These are phyloP conservation scores for Heritiera fomes DNA, from an alignment of 345 rosid genomes.

Conservation along the genomic window DNA sequence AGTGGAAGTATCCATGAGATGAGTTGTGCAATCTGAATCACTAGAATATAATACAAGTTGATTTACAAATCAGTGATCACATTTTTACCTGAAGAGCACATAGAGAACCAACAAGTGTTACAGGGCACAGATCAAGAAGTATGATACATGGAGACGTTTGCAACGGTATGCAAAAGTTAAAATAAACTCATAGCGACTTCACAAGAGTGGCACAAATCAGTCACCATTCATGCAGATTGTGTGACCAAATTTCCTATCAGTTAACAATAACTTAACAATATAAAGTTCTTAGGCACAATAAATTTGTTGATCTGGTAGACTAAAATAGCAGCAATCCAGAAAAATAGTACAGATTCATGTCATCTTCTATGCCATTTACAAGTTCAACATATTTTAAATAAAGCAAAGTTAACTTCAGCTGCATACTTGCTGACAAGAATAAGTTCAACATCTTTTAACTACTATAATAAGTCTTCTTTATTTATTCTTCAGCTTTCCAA, in stretches of 20 bases:
- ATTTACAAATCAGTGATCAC: not conserved
- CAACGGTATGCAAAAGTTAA: not conserved
- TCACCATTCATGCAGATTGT: not conserved
- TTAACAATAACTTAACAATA: not conserved
- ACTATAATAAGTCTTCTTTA: not conserved
- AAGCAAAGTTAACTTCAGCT: not conserved
- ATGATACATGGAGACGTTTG: not conserved
- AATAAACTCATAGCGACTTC: not conserved
- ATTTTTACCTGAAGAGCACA: not conserved
- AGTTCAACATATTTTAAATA: not conserved
- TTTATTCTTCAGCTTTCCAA: not conserved
- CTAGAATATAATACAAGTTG: not conserved
- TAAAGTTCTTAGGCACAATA: conserved; percentile 1
- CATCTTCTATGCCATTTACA: not conserved
- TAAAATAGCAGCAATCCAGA: not conserved
- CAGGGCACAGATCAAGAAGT: not conserved
- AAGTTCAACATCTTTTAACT: not conserved
- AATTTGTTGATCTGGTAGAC: not conserved
- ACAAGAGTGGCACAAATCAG: not conserved
- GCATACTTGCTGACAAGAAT: not conserved
- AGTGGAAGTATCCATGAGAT: not conserved
- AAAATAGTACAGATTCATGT: conserved; percentile 19
- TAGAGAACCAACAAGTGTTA: not conserved
- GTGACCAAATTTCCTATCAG: not conserved
- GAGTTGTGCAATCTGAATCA: not conserved